Base-by-base conservation (phyloP, 352 stramenopile genomes). In the Thalassiosira mediterranea region DNA sequence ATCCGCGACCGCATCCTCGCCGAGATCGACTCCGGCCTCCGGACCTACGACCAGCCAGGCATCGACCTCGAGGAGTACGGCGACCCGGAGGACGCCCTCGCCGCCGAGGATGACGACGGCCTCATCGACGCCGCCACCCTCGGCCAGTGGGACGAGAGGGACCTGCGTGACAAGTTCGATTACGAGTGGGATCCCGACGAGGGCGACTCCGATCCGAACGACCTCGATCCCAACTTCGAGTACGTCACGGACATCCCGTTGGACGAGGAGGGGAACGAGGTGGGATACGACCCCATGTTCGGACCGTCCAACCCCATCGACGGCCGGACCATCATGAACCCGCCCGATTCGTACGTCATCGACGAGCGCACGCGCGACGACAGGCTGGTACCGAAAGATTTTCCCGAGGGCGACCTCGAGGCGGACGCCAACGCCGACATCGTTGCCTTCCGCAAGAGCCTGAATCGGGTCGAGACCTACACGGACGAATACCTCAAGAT, bases 391-490 rank as follows among this genome's bases (percentile, higher is more conserved):
- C 72, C 76, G 3, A 68, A 59, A 13, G 49, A 87, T 26, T 91
- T 92, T 38, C 58, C 32, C 0, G 51, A 74, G 4, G 75, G 71
- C 19, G 87, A 91, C 86, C 58, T 68, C 8, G 87, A 92, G 72
- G 64, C 79, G n/a, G 52, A 65, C 26, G 76, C 74, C 58, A 90
- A 91, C 67, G 71, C 81, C 44, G 60, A 92, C 29, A 71, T 91
- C 46, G 66, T 71, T 4, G 29, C 64, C 8, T 88, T 91, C 59
- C 73, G 84, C 21, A 90, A 91, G 37, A 84, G 73, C 0, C 38
- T 92, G 5, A 74, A 86, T 8, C 74, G 86, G 11, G 77, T 92
- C 28, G 87, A 92, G 64, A 89, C 82, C 0, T 88, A 88, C 58
- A 78, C 62, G 17, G 87, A 92, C 62, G 60, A 74, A 8, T 91